A percentile compares a stretch with the other conserved stretches of the same genome.
phyloP scores from a whole-genome alignment of 139 green algal species.

The Eudorina sp. region DNA sequence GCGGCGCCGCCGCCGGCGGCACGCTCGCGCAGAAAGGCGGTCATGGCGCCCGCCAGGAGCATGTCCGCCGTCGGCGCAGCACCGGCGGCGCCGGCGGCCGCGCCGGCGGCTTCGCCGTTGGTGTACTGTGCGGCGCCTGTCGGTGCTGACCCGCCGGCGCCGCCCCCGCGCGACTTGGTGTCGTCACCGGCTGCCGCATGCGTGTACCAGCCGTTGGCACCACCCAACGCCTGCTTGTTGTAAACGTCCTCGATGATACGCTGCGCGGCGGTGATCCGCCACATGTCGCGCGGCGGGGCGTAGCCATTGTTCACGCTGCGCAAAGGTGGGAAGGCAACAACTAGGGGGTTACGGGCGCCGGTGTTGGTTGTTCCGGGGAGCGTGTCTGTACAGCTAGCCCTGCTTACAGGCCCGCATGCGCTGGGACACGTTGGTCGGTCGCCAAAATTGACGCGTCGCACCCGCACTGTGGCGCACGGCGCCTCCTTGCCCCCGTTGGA shows the following conservation, averaged over 20 bases:
- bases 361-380: no score
- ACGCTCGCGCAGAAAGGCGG: not conserved
- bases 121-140: not conserved
- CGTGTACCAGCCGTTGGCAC: not conserved
- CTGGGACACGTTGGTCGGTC: no score
- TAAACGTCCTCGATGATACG: slow-evolving; percentile 57
- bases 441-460: no score
- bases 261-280: slow-evolving; percentile 26
- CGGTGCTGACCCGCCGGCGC: not conserved
- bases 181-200: not conserved
- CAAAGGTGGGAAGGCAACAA: no score
- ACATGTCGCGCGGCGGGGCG: not conserved
- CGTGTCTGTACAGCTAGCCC: no score
- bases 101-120: not conserved
- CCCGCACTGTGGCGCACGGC: no score
- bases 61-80: not conserved
- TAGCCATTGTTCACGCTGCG: slow-evolving; percentile 39
- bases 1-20: not conserved
- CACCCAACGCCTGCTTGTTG: not conserved
- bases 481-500: no score
- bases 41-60: not conserved
- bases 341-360: no score
- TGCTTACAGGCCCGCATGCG: no score
- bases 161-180: not conserved
- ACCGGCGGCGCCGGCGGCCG: not conserved